Conservation (phyloP, 257 asterid species). For the Ajuga chamaepitys region DNA sequence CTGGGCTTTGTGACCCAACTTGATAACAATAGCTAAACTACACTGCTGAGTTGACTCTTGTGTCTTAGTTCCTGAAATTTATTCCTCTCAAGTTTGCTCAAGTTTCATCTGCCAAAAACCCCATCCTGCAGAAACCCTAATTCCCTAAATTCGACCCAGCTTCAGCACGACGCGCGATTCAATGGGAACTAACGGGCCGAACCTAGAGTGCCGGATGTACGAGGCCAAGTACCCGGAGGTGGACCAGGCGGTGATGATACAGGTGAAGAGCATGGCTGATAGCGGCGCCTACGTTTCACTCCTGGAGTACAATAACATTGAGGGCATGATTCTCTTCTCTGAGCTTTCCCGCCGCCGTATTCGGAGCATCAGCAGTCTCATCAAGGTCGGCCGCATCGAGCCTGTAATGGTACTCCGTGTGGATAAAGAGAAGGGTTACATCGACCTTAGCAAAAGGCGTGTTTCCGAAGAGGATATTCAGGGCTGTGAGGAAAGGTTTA, state of each 20-base stretch:
- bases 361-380: constrained; percentile 86
- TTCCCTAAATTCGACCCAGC: neutral
- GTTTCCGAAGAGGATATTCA: constrained; percentile 93
- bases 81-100: neutral
- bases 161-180: neutral
- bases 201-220: constrained; percentile 96
- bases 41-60: too few relatives aligned
- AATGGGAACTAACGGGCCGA: constrained; percentile 67
- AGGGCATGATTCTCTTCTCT: constrained; percentile 95
- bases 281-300: constrained; percentile 94
- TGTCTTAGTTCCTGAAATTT: too few relatives aligned
- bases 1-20: too few relatives aligned
- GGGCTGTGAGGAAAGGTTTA: constrained; percentile 85
- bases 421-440: constrained; percentile 89
- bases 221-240: constrained; percentile 95
- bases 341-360: constrained; percentile 98
- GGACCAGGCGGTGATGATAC: constrained; percentile 90
- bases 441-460: constrained; percentile 94
- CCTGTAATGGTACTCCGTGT: constrained; percentile 98
- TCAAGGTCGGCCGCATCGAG: constrained; percentile 87
- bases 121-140: constrained; percentile 16
- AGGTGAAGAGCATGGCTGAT: constrained; percentile 95
- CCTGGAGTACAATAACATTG: constrained; percentile 89
- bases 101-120: neutral
- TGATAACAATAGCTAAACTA: too few relatives aligned